Base-by-base conservation (phyloP, 2,329 filamentous ascomycete genomes). In the Onygenales sp. region DNA sequence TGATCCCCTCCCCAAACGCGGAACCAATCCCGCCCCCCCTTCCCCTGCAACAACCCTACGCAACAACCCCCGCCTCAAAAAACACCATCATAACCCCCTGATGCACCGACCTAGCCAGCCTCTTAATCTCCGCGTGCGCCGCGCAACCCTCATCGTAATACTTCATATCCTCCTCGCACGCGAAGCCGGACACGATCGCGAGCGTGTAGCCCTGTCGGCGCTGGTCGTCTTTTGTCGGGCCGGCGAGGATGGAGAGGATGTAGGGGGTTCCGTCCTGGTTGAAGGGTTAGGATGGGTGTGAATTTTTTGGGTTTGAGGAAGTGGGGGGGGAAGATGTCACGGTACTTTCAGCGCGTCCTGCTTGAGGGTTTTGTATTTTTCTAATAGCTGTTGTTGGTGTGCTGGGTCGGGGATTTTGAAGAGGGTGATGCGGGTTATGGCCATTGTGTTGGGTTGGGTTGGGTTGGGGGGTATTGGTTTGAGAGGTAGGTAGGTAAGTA, bases 251-350 rank as follows among this genome's bases (percentile, higher is more conserved):
- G 52, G 75, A 75, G 38, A 81, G 70, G 59, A 87, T 84, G 66
- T 87, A 87, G 1, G 80, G 80, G 65, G 83, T 80, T 56, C 82
- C 82, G 61, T 85, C 77, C 84, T 87, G 36, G 14, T 41, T 31
- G 50, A 14, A 9, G 36, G 49, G 46, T n/a, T 44, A 21, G 43
- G 43, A 35, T 31, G 46, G 35, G 38, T 49, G 31, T 10, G 31
- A 13, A 2, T 36, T 44, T 32, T 52, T 50, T 42, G 35, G 10
- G 38, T 7, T n/a, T 21, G 9, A 13, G 31, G 42, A 17, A 17
- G 17, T 17, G 31, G 47, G 2, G 38, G 14, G 7, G 17, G n/a
- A 9, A 5, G 10, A 45, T 13, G 21, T 13, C 17, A 36, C 4
- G 46, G 21, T 59, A 71, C 70, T 64, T 71, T 72, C 36, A 66